Conservation (phyloP, 163 green algal species). For the Coccomyxa subellipsoidea region DNA sequence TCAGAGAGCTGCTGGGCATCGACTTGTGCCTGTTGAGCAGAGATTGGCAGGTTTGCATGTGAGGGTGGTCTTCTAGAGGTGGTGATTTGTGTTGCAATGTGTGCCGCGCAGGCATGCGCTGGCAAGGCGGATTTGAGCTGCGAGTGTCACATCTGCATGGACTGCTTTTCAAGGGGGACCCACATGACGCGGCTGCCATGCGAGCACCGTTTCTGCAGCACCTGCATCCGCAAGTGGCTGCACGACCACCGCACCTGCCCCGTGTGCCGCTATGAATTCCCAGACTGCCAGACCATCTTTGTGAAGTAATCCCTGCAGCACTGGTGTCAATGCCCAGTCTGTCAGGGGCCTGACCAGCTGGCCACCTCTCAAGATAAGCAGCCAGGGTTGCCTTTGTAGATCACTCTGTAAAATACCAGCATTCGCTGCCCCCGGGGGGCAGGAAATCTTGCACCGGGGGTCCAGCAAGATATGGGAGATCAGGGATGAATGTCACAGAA, state of each 20-base stretch:
- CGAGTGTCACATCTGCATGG: slow-evolving; percentile 14
- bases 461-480: too few relatives aligned
- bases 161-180: neutral
- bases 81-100: too few relatives aligned
- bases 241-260: slow-evolving; percentile 9
- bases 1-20: too few relatives aligned
- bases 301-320: neutral
- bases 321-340: neutral
- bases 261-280: slow-evolving; percentile 17
- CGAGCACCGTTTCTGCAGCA: slow-evolving; percentile 11
- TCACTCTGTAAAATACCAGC: neutral
- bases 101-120: neutral
- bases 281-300: slow-evolving; percentile 7
- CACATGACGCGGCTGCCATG: slow-evolving; percentile 10
- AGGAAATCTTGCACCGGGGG: too few relatives aligned
- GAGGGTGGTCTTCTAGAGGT: too few relatives aligned
- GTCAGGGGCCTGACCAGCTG: neutral
- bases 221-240: slow-evolving; percentile 13
- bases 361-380: neutral
- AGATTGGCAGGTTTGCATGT: neutral
- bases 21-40: too few relatives aligned
- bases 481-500: too few relatives aligned
- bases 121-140: neutral
- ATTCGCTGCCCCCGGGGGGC: too few relatives aligned
- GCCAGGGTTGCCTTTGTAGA: neutral